These are phyloP conservation scores for Tetrapisispora nanseiensis DNA, from an alignment of 805 yeast species.

Conservation along the genomic window DNA sequence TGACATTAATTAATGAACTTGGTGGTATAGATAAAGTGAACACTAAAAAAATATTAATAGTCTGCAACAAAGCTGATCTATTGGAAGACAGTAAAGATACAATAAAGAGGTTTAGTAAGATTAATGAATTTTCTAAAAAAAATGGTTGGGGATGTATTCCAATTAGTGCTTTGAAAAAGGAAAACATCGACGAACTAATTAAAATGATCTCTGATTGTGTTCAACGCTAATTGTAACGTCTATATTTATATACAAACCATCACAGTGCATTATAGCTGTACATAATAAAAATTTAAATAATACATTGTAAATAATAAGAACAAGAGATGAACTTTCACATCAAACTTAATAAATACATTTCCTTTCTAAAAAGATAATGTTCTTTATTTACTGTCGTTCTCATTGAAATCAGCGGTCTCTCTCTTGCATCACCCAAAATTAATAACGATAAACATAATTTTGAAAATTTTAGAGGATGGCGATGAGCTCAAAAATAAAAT, in stretches of 20 bases:
- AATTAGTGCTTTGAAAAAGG: conserved; percentile 66
- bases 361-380: no score
- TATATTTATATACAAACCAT: neutral
- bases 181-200: conserved; percentile 64
- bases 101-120: conserved; percentile 35
- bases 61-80: conserved; percentile 92
- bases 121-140: conserved; percentile 37
- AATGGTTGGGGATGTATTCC: conserved; percentile 66
- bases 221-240: neutral
- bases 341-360: neutral
- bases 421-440: no score
- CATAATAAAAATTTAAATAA: neutral
- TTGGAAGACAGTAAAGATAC: conserved; percentile 32
- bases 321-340: neutral
- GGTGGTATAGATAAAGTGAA: conserved; percentile 49
- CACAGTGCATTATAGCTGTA: neutral
- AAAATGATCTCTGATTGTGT: conserved; percentile 53
- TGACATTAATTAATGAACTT: conserved; percentile 56
- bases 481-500: no score
- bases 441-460: no score
- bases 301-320: neutral
- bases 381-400: no score
- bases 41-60: conserved; percentile 58
- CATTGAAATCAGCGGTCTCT: no score
- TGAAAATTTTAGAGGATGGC: no score